Evolutionary conservation across 306 rosid species (phyloP).

Genomic region (Vachellia collinsii): DNA sequence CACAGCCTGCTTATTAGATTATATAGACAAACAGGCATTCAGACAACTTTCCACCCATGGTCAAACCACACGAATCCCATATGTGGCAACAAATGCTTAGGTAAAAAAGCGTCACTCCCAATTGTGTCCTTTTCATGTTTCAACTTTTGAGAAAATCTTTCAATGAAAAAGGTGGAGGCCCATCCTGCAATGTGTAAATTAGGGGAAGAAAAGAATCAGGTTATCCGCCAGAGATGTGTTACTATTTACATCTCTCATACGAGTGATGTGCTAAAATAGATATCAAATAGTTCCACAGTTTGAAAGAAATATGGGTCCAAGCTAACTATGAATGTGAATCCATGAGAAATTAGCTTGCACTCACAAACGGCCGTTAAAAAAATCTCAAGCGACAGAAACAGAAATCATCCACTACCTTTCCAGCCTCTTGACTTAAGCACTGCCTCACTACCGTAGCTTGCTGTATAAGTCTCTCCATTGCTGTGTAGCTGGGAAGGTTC

Average conservation of each 20-base stretch:
- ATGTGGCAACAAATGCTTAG: conserved; percentile 36
- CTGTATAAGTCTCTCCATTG: conserved; percentile 88
- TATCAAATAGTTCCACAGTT: conserved; percentile 7
- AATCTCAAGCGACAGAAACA: neutral
- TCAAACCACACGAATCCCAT: conserved; percentile 37
- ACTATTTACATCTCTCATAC: neutral
- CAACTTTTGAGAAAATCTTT: conserved; percentile 74
- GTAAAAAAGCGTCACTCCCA: conserved; percentile 38
- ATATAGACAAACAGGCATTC: conserved; percentile 25
- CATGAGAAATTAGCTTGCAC: conserved; percentile 6
- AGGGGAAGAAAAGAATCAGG: conserved; percentile 18
- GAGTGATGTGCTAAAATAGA: neutral
- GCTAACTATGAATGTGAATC: neutral
- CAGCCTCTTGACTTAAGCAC: conserved; percentile 64
- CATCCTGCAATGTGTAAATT: conserved; percentile 62
- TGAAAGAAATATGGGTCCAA: neutral
- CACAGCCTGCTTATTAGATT: conserved; percentile 34
- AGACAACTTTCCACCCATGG: conserved; percentile 28
- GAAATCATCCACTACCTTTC: conserved; percentile 59
- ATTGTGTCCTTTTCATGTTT: conserved; percentile 22
- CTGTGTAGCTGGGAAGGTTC: conserved; percentile 71
- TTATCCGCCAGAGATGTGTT: neutral
- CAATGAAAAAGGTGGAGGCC: conserved; percentile 64
- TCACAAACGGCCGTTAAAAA: neutral
- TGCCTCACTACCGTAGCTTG: conserved; percentile 82